Evolutionary conservation across 192 early-diverging fungal genomes (phyloP), one percentile per base, ranked within the genome.

Genomic region (Backusella tuberculispora): DNA sequence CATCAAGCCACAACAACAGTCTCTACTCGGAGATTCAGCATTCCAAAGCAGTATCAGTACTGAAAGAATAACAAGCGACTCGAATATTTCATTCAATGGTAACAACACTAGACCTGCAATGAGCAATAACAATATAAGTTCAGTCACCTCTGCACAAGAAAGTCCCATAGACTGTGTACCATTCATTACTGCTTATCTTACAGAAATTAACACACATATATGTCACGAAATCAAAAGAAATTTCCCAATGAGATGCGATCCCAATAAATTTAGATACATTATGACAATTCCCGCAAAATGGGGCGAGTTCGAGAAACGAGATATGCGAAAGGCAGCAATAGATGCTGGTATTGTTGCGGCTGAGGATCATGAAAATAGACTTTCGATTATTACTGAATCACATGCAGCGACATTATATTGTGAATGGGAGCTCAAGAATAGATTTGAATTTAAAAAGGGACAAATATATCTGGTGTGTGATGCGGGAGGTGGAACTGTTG

Each of bases 231-330:
- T 83, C 34, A 76, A 75, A 70, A 85, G 74, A 72, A 71, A 77
- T 1, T 77, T 83, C 41, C 69, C 53, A 60, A 60, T 24, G 79
- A 44, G 73, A 79, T 80, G 78, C 37, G 74, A 71, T 41, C 48
- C 78, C n/a, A 48, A 21, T 4, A 81, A 83, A 44, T 80, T 85
- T 70, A 76, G 83, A 67, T 85, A 83, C 60, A 81, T 77, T 56
- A 78, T 87, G 17, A 85, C 85, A 0, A 84, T 87, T 4, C 85
- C 85, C 3, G 84, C 85, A 5, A 83, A 82, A 74, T 87, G 83
- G 83, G 80, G 82, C 10, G 69, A 46, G 15, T 10, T 12, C 14
- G 80, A 81, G 29, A 84, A 82, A 71, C 70, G 73, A 3, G 73
- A 77, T 6, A 82, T 84, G 83, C 42, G 83, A 72, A 72, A 75